phyloP scores from a whole-genome alignment of 2,329 filamentous ascomycete genomes.

The Emmonsiellopsis sp. region DNA sequence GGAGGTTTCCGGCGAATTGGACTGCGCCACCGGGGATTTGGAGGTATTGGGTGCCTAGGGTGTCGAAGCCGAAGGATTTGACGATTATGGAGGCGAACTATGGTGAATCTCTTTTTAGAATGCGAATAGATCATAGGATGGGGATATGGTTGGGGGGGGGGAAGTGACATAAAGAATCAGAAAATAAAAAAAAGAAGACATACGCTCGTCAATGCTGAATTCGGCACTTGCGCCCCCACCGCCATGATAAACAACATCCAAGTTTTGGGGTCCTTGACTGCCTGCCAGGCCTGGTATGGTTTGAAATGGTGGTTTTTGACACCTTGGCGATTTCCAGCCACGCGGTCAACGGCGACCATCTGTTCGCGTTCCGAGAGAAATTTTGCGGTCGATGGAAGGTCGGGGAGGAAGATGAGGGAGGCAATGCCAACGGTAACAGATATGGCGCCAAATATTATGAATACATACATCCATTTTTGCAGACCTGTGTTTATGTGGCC shows the following conservation, averaged over 20 bases:
- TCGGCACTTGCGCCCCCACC: conserved; percentile 47
- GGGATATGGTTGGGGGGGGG: not conserved
- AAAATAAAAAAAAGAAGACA: no score
- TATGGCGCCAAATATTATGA: conserved; percentile 44
- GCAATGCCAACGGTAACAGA: conserved; percentile 30
- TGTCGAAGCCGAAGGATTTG: conserved; percentile 39
- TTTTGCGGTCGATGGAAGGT: conserved; percentile 36
- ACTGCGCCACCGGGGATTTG: conserved; percentile 53
- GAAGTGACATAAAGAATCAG: not conserved
- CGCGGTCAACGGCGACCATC: conserved; percentile 44
- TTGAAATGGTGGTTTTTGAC: conserved; percentile 46
- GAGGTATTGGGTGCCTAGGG: conserved; percentile 47
- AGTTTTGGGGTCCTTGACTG: conserved; percentile 46
- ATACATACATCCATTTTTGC: conserved; percentile 49
- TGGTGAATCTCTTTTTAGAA: not conserved
- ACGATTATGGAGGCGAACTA: conserved; percentile 42
- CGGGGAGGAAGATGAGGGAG: conserved; percentile 32
- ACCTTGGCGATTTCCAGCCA: conserved; percentile 44
- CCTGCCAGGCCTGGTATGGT: conserved; percentile 39
- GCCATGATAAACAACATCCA: conserved; percentile 51
- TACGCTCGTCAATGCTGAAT: conserved; percentile 45
- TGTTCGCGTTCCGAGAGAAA: conserved; percentile 34
- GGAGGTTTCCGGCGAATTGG: conserved; percentile 46
- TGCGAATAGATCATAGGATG: not conserved
- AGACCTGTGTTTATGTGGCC: conserved; percentile 49